Evolutionary conservation across 345 rosid genomes (phyloP).

Genomic region (Excoecaria cochinchinensis): DNA sequence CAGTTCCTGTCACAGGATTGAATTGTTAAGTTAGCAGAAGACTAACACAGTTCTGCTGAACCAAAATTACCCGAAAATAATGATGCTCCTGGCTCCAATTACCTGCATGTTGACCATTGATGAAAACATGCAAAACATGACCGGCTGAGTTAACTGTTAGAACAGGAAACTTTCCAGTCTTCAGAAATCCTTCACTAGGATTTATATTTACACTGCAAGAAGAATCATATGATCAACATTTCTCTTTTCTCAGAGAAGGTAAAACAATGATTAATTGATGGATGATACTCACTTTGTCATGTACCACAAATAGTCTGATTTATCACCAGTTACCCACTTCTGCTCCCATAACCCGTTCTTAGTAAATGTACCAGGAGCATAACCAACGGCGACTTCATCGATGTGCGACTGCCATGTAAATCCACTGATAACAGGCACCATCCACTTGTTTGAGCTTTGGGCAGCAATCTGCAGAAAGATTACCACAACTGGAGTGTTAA

Average conservation of each 20-base stretch:
- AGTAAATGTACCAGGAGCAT: conserved; percentile 26
- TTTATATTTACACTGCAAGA: conserved; percentile 50
- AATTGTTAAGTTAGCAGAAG: not conserved
- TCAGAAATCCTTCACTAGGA: conserved; percentile 56
- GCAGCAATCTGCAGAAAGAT: conserved; percentile 27
- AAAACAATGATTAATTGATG: not conserved
- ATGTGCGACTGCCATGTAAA: conserved; percentile 42
- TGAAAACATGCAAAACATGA: conserved; percentile 33
- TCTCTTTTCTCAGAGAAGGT: not conserved
- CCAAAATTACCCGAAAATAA: not conserved
- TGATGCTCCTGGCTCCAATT: not conserved
- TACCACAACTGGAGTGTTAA: not conserved
- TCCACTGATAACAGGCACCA: conserved; percentile 26
- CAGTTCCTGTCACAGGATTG: conserved; percentile 19
- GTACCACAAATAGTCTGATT: conserved; percentile 51
- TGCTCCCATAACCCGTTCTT: conserved; percentile 38
- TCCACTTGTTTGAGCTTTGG: conserved; percentile 29
- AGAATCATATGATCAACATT: not conserved
- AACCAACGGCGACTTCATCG: conserved; percentile 35
- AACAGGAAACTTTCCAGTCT: conserved; percentile 60
- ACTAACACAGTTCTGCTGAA: not conserved
- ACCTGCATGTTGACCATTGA: conserved; percentile 32
- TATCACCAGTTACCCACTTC: conserved; percentile 36
- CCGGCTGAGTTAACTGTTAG: conserved; percentile 34
- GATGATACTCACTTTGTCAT: conserved; percentile 42